A percentile compares a stretch with the other conserved stretches of the same genome.
phyloP scores from a whole-genome alignment of 306 rosid genomes.

The Lotus japonicus region DNA sequence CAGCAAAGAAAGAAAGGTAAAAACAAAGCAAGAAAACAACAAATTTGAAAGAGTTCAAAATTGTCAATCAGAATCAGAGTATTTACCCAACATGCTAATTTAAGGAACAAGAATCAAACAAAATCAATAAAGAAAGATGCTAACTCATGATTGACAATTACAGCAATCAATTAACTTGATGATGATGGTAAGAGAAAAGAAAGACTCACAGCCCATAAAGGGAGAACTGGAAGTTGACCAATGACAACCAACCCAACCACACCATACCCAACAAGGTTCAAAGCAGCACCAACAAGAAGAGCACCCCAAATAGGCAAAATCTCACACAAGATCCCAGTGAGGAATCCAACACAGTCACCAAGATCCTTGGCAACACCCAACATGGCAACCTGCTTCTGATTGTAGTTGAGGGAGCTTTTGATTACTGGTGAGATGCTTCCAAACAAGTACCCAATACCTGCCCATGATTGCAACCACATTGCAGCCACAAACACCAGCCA shows the following conservation, averaged over 20 bases:
- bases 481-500: conserved; percentile 94
- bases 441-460: conserved; percentile 78
- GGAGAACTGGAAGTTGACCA: conserved; percentile 41
- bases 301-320: conserved; percentile 70
- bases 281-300: conserved; percentile 56
- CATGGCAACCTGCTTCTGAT: conserved; percentile 61
- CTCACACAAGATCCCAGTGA: conserved; percentile 76
- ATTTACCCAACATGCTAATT: neutral
- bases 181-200: neutral
- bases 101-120: neutral
- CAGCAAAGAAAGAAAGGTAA: neutral
- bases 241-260: conserved; percentile 81
- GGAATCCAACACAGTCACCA: conserved; percentile 73
- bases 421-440: conserved; percentile 87
- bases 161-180: neutral
- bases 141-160: conserved; percentile 4
- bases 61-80: neutral
- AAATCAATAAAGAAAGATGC: neutral
- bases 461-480: conserved; percentile 97
- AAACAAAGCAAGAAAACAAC: neutral
- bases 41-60: neutral
- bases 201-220: conserved; percentile 80
- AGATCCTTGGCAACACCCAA: conserved; percentile 91
- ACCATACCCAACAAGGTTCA: conserved; percentile 76
- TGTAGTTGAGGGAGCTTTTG: conserved; percentile 56